phyloP scores from a whole-genome alignment of 2,329 filamentous ascomycete genomes.

The Sphaerulina vaccinii region DNA sequence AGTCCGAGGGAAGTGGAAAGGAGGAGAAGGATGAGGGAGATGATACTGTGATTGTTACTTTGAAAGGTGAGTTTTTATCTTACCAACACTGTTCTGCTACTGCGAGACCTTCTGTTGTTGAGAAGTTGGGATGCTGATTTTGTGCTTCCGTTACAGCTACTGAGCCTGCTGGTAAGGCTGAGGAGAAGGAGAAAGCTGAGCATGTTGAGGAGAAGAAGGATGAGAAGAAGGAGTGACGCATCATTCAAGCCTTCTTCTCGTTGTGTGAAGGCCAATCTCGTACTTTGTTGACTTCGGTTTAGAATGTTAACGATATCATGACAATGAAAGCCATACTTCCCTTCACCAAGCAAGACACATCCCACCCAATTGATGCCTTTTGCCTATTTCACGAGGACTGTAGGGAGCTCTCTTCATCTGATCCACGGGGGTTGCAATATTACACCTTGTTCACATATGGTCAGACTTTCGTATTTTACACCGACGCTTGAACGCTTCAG shows the following conservation, averaged over 20 bases:
- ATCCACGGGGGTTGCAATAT: too few species aligned
- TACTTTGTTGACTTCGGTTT: neutral
- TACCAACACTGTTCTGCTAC: too few species aligned
- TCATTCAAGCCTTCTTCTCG: too few species aligned
- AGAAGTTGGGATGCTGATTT: neutral
- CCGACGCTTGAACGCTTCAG: slow-evolving; percentile 18
- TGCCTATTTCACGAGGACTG: too few species aligned
- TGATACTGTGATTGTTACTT: slow-evolving; percentile 12
- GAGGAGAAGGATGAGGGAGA: slow-evolving; percentile 10
- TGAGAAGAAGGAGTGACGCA: neutral
- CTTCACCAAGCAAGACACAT: neutral
- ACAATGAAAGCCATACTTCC: neutral
- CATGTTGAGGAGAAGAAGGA: neutral
- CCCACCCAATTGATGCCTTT: too few species aligned
- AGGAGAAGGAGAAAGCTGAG: neutral
- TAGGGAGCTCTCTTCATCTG: too few species aligned
- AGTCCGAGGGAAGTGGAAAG: slow-evolving; percentile 6
- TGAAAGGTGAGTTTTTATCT: slow-evolving; percentile 1
- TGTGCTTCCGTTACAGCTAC: neutral
- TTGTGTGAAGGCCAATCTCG: neutral
- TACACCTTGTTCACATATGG: neutral
- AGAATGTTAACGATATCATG: neutral
- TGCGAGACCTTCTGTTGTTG: neutral
- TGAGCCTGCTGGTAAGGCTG: neutral
- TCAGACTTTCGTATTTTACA: slow-evolving; percentile 1